Conservation (phyloP, 169 alveolate species). For the Plasmodium billcollinsi region DNA sequence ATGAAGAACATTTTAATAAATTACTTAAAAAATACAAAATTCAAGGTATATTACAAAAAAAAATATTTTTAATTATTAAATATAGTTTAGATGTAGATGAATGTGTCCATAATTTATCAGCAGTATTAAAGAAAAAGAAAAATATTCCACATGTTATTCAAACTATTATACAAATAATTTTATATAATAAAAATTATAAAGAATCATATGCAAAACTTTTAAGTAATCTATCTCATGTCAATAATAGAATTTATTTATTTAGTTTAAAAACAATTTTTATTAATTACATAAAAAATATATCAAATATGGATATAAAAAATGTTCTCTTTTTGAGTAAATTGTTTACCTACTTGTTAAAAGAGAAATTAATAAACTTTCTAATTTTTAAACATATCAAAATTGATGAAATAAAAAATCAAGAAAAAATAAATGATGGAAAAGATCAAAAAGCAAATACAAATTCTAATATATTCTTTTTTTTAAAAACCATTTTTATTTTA, state of each 20-base stretch:
- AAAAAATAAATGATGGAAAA: neutral
- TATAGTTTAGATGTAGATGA: constrained; percentile 70
- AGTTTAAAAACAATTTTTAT: constrained; percentile 73
- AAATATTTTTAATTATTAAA: constrained; percentile 53
- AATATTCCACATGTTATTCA: constrained; percentile 68
- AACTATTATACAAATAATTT: constrained; percentile 51
- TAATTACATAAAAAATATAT: constrained; percentile 64
- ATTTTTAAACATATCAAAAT: constrained; percentile 63
- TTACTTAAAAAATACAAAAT: constrained; percentile 60
- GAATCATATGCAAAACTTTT: constrained; percentile 48
- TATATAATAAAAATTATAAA: constrained; percentile 69
- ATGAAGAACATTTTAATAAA: constrained; percentile 31
- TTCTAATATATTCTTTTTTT: constrained; percentile 31
- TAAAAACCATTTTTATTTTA: constrained; percentile 65
- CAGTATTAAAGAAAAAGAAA: constrained; percentile 62
- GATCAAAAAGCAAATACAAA: neutral
- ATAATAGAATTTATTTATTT: constrained; percentile 59
- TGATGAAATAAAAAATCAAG: constrained; percentile 5
- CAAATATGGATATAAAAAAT: constrained; percentile 55
- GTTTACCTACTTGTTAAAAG: constrained; percentile 36
- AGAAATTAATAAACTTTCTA: constrained; percentile 42
- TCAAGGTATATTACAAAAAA: constrained; percentile 71
- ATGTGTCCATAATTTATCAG: constrained; percentile 60
- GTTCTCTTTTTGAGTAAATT: constrained; percentile 60
- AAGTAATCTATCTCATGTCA: constrained; percentile 31